phyloP scores from a whole-genome alignment of 768 basidiomycete genomes.

The Dendrothele bispora region DNA sequence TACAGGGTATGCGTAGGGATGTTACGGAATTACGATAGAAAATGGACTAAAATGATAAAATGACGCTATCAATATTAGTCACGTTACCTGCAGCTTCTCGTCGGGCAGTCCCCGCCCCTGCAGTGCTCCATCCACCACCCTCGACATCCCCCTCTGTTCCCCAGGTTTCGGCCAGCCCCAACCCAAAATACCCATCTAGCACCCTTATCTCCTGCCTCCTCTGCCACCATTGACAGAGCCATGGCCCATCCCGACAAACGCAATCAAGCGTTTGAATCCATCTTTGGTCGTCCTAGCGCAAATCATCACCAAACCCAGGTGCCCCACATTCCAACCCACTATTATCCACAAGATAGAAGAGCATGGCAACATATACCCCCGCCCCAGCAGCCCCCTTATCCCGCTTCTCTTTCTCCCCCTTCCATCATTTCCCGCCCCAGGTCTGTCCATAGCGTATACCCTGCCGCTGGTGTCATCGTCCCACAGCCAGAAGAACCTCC shows the following conservation, averaged over 20 bases:
- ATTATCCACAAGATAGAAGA: conserved; percentile 48
- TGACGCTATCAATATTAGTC: no score
- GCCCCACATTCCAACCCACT: conserved; percentile 24
- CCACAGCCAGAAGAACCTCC: conserved; percentile 51
- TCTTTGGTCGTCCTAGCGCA: conserved; percentile 77
- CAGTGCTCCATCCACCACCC: no score
- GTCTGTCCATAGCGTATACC: conserved; percentile 47
- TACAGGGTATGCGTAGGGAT: no score
- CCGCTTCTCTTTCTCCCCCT: conserved; percentile 38
- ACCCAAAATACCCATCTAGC: no score
- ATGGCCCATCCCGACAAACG: conserved; percentile 85
- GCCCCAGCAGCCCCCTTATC: conserved; percentile 24
- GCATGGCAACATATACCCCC: conserved; percentile 29
- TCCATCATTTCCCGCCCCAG: conserved; percentile 44
- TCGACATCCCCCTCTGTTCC: no score
- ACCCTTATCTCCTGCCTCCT: no score
- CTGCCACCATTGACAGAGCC: no score
- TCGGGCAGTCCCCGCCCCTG: no score
- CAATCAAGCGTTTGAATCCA: conserved; percentile 79
- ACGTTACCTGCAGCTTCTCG: no score
- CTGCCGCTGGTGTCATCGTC: conserved; percentile 41
- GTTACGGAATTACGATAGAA: no score
- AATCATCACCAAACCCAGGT: conserved; percentile 44
- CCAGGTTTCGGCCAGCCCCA: no score
- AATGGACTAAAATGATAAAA: no score